Percentiles rank a stretch among this genome's conserved stretches.
These are phyloP conservation scores for Colletotrichum horii DNA, from an alignment of 2,329 filamentous ascomycete genomes.

Conservation along the genomic window DNA sequence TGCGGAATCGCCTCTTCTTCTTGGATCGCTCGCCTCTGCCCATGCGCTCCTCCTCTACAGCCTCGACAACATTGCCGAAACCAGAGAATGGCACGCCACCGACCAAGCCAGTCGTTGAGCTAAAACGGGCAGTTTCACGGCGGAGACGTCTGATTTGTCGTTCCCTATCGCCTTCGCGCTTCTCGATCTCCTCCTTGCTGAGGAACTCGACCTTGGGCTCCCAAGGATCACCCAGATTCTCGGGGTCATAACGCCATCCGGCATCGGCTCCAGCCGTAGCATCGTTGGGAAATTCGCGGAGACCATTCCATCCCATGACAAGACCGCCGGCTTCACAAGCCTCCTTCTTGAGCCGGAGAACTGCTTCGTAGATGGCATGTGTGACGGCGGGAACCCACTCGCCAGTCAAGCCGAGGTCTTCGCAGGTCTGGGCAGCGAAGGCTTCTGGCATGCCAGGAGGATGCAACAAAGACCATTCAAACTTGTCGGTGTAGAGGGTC, in stretches of 20 bases:
- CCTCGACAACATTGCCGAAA: slow-evolving; percentile 51
- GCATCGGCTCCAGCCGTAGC: slow-evolving; percentile 82
- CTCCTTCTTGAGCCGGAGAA: slow-evolving; percentile 92
- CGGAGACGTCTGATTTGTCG: slow-evolving; percentile 85
- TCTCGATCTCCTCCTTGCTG: slow-evolving; percentile 96
- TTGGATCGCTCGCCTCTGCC: slow-evolving; percentile 91
- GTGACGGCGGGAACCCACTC: slow-evolving; percentile 96
- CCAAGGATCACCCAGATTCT: slow-evolving; percentile 85
- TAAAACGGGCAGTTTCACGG: slow-evolving; percentile 91
- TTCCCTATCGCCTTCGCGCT: slow-evolving; percentile 92
- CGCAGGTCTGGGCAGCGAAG: slow-evolving; percentile 91
- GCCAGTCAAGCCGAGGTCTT: slow-evolving; percentile 84
- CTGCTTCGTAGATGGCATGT: slow-evolving; percentile 96
- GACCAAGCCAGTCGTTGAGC: slow-evolving; percentile 81
- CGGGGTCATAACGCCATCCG: slow-evolving; percentile 95
- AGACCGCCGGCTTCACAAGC: slow-evolving; percentile 91
- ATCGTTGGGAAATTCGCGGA: slow-evolving; percentile 82
- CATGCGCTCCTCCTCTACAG: slow-evolving; percentile 78
- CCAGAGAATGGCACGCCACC: slow-evolving; percentile 71
- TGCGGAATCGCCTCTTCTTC: slow-evolving; percentile 92
- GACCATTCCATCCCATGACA: slow-evolving; percentile 72
- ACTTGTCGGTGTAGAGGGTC: slow-evolving; percentile 93
- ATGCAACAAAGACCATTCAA: slow-evolving; percentile 95
- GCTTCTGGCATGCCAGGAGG: slow-evolving; percentile 90
- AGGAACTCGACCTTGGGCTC: slow-evolving; percentile 82